Base-by-base conservation (phyloP, 23 red algal genomes). In the Gracilaria vermiculophylla region DNA sequence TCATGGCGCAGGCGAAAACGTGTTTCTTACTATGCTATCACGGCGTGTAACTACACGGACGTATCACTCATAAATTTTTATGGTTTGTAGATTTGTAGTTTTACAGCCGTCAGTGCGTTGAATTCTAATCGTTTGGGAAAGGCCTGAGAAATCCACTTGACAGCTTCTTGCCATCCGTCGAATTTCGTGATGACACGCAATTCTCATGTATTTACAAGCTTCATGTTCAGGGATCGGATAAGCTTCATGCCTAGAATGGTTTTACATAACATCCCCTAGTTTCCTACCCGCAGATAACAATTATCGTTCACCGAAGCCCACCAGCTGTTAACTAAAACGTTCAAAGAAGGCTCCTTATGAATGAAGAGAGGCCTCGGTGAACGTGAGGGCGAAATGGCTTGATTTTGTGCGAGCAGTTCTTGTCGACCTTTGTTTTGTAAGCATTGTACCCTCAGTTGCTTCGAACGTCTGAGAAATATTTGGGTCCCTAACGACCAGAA, bases 181-280 rank as follows among this genome's bases (percentile, higher is more conserved):
- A 64, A 64, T 64, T 34, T 31, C 58, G 12, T 47, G 6, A 47
- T 64, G 58, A 64, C 58, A 64, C 58, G 58, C 58, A 64, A 64
- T 64, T 32, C 15, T 24, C 28, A 15, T 31, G 35, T 64, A 31
- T 34, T 31, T 64, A 34, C 29, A 58, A 16, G 54, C 54, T 58
- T 36, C 52, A 21, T 21, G 52, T 28, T 64, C 5, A 24, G 16
- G 29, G 58, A 32, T 14, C 2, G 29, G 24, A 36, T 8, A 28
- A 34, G 29, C 58, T 15, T 34, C 0, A 13, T 64, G 2, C 29
- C 29, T 28, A 32, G 17, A 11, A 24, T 31, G 58, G 58, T 35
- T 35, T 7, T 34, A 35, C 29, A 28, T 28, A 10, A 28, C 19
- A 25, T 29, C 11, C 20, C 52, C 11, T 14, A 4, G 15, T 54